Conservation (phyloP, 164 flowering plant species). For the Piper longum region DNA sequence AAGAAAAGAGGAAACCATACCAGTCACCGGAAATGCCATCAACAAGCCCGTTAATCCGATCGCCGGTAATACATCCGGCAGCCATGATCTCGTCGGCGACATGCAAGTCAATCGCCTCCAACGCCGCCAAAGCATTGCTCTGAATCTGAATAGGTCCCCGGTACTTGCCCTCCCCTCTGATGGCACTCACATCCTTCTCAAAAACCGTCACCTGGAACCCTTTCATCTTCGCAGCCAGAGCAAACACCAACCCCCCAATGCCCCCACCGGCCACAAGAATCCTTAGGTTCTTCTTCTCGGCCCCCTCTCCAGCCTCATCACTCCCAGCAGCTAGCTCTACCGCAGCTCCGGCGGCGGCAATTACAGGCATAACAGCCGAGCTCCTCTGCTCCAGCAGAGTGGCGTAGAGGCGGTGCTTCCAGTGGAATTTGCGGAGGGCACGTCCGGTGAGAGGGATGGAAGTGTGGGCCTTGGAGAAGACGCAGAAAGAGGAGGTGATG, state of each 20-base stretch:
- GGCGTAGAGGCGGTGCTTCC: not conserved
- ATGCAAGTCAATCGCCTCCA: conserved; percentile 89
- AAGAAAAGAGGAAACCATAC: conserved; percentile 16
- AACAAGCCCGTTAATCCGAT: conserved; percentile 84
- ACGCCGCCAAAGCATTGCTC: conserved; percentile 89
- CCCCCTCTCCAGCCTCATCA: not conserved
- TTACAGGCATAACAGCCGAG: not conserved
- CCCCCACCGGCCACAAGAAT: conserved; percentile 93
- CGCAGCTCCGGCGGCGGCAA: not conserved
- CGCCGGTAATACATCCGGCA: conserved; percentile 85
- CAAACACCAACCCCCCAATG: conserved; percentile 87
- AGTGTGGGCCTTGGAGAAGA: not conserved
- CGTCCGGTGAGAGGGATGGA: not conserved
- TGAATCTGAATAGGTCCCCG: conserved; percentile 97
- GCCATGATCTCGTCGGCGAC: conserved; percentile 85
- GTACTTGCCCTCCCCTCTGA: conserved; percentile 93
- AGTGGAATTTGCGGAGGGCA: not conserved
- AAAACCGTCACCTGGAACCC: conserved; percentile 92
- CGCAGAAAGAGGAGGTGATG: not conserved
- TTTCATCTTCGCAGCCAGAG: conserved; percentile 71
- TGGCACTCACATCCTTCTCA: conserved; percentile 88
- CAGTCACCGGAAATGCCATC: conserved; percentile 94
- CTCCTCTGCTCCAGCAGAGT: not conserved
- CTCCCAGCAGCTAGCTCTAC: not conserved
- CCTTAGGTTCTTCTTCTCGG: conserved; percentile 21